Evolutionary conservation across 2,329 filamentous ascomycete genomes (phyloP).

Genomic region (Hymenoscyphus fructigenus): DNA sequence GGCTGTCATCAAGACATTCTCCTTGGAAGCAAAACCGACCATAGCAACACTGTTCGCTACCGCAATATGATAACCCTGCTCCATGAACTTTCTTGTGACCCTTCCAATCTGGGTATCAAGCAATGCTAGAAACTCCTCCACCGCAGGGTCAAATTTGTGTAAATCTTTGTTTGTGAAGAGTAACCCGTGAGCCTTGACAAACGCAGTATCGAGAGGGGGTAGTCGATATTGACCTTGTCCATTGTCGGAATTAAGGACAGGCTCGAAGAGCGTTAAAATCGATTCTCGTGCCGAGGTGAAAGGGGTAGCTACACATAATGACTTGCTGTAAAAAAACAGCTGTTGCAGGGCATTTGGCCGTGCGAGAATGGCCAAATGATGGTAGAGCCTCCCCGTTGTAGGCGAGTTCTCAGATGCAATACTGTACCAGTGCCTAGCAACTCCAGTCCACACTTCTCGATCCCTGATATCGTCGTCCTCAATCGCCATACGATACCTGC

Average conservation of each 20-base stretch:
- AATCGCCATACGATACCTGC: conserved; percentile 84
- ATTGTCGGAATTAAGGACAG: conserved; percentile 45
- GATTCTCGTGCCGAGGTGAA: conserved; percentile 69
- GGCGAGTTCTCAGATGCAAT: conserved; percentile 72
- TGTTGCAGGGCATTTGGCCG: conserved; percentile 69
- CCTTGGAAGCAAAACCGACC: conserved; percentile 33
- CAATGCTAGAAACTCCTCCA: conserved; percentile 49
- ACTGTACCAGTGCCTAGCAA: conserved; percentile 73
- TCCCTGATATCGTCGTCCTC: conserved; percentile 77
- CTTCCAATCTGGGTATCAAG: conserved; percentile 58
- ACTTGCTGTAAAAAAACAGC: conserved; percentile 70
- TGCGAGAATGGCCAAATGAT: conserved; percentile 81
- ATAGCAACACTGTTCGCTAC: conserved; percentile 44
- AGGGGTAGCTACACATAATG: conserved; percentile 55
- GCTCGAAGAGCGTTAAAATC: conserved; percentile 68
- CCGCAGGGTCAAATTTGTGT: conserved; percentile 47
- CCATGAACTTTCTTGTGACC: conserved; percentile 45
- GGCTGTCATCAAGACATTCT: conserved; percentile 31
- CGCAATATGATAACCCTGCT: conserved; percentile 55
- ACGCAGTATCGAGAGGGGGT: conserved; percentile 54
- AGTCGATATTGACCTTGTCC: conserved; percentile 41
- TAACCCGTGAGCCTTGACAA: conserved; percentile 63
- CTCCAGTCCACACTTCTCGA: conserved; percentile 74
- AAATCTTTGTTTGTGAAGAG: conserved; percentile 55
- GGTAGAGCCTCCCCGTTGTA: conserved; percentile 75